Evolutionary conservation across 768 basidiomycete genomes (phyloP).

Genomic region (Russula abietina): DNA sequence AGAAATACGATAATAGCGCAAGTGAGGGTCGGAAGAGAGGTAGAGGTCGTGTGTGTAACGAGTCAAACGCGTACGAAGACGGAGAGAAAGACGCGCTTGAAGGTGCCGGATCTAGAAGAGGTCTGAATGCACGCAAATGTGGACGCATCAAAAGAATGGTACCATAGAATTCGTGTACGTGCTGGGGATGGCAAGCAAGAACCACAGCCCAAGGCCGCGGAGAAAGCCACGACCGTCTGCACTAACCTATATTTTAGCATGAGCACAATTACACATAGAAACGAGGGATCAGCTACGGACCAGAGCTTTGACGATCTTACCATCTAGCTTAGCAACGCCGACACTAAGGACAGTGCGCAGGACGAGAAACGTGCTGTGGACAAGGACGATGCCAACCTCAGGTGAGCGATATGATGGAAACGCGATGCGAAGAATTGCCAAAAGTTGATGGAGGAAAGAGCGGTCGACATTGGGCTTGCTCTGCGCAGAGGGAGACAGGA

Average conservation of each 20-base stretch:
- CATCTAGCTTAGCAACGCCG: constrained; percentile 82
- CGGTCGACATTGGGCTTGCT: constrained; percentile 63
- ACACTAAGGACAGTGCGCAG: constrained; percentile 83
- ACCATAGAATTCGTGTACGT: constrained; percentile 97
- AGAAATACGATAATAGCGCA: constrained; percentile 58
- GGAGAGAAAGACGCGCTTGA: constrained; percentile 78
- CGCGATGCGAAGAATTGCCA: constrained; percentile 67
- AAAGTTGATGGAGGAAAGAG: constrained; percentile 64
- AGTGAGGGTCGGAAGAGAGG: constrained; percentile 63
- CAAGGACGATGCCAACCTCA: constrained; percentile 64
- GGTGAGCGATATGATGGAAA: constrained; percentile 58
- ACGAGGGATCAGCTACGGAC: constrained; percentile 35
- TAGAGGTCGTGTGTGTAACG: constrained; percentile 92
- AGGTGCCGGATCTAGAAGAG: constrained; percentile 70
- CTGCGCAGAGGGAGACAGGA: constrained; percentile 35
- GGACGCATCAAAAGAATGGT: not conserved
- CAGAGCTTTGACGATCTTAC: constrained; percentile 80
- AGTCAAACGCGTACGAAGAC: constrained; percentile 79
- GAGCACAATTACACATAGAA: not conserved
- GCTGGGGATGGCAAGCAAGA: constrained; percentile 82
- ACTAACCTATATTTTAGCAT: constrained; percentile 44
- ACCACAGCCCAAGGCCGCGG: constrained; percentile 81
- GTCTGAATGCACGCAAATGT: not conserved
- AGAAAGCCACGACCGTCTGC: constrained; percentile 83
- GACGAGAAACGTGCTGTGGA: constrained; percentile 83